Percentiles rank a stretch among this genome's conserved stretches.
phyloP scores from a whole-genome alignment of 805 yeast genomes.

The Lipomyces sp. region DNA sequence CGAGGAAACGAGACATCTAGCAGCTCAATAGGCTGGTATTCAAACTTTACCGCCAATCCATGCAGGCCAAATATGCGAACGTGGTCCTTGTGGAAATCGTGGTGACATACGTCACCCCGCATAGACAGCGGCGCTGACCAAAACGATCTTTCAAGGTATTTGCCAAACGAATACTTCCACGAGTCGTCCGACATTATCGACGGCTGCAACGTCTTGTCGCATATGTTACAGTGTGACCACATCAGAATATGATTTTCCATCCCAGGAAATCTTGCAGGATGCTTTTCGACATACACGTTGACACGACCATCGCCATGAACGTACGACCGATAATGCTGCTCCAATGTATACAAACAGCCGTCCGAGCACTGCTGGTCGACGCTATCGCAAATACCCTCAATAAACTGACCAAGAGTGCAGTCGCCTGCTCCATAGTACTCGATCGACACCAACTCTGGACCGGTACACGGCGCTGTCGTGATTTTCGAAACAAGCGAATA shows the following conservation, averaged over 20 bases:
- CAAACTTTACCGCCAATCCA: conserved; percentile 74
- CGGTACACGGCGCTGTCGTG: conserved; percentile 87
- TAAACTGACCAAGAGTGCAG: conserved; percentile 80
- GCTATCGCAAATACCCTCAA: conserved; percentile 74
- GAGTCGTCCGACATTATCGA: conserved; percentile 80
- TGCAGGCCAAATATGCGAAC: conserved; percentile 79
- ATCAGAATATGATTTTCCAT: conserved; percentile 67
- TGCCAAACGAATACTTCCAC: conserved; percentile 90
- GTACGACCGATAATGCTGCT: conserved; percentile 79
- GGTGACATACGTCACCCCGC: conserved; percentile 67
- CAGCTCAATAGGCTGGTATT: conserved; percentile 69
- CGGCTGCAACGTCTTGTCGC: conserved; percentile 72
- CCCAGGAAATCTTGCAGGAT: conserved; percentile 55
- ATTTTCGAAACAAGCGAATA: conserved; percentile 79
- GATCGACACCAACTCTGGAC: conserved; percentile 79
- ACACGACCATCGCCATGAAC: conserved; percentile 85
- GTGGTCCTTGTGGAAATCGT: conserved; percentile 78
- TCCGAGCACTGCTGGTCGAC: conserved; percentile 68
- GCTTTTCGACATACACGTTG: conserved; percentile 67
- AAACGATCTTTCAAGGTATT: conserved; percentile 80
- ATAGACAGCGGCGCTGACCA: conserved; percentile 61
- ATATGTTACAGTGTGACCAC: conserved; percentile 88
- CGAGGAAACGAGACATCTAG: conserved; percentile 77
- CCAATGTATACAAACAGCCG: conserved; percentile 67
- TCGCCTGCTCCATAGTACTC: conserved; percentile 91